Evolutionary conservation across 805 yeast genomes (phyloP).

Genomic region (Saturnispora besseyi): DNA sequence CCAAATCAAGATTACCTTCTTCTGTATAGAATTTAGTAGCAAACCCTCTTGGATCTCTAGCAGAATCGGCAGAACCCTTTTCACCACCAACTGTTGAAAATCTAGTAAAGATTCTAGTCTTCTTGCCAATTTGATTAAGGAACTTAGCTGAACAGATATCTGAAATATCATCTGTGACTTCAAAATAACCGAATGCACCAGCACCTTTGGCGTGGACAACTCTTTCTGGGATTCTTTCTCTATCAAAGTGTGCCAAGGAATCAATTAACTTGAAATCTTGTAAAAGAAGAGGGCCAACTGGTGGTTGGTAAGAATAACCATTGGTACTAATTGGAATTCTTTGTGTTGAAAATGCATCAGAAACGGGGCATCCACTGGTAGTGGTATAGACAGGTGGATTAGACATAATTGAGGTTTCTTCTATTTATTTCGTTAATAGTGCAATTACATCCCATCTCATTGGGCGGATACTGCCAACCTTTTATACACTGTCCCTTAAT

Average conservation of each 20-base stretch:
- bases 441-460: not conserved
- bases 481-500: no score
- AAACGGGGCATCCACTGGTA: conserved; percentile 68
- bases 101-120: conserved; percentile 63
- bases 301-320: conserved; percentile 25
- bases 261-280: conserved; percentile 80
- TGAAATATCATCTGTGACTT: conserved; percentile 76
- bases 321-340: conserved; percentile 49
- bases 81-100: conserved; percentile 89
- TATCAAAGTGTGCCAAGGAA: conserved; percentile 76
- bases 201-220: conserved; percentile 93
- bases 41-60: conserved; percentile 84
- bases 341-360: conserved; percentile 69
- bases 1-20: conserved; percentile 79
- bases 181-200: conserved; percentile 83
- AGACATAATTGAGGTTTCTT: conserved; percentile 18
- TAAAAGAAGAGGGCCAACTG: conserved; percentile 62
- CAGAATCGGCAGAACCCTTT: conserved; percentile 70
- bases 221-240: conserved; percentile 87
- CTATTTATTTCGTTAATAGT: not conserved
- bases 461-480: not conserved
- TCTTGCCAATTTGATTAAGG: conserved; percentile 68
- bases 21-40: conserved; percentile 73
- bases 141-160: conserved; percentile 65
- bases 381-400: conserved; percentile 56